Base-by-base conservation (phyloP, 129 eudicot species). In the Tagetes erecta region DNA sequence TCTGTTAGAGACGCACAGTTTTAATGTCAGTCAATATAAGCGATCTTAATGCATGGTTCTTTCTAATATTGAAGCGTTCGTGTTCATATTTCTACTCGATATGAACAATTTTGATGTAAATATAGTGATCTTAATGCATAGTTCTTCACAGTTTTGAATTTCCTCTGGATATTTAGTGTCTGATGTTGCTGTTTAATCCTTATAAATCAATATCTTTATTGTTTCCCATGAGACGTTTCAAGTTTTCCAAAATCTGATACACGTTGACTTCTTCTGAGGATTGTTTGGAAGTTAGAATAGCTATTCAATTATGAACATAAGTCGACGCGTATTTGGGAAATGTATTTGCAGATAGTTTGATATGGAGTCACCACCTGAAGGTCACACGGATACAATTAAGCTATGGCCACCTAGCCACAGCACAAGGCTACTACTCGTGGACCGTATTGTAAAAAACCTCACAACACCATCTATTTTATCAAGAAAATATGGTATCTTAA, bases 361-460 rank as follows among this genome's bases (percentile, higher is more conserved):
- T 36, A 71, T 78, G 82, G 81, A 78, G 39, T 68, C 75, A n/a
- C 56, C 59, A 44, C 75, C 27, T 20, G 27, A 76, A 14, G 49
- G 68, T 42, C 68, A 44, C 31, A 63, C 41, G 77, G 73, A 72
- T 66, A 81, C 92, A 35, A 76, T 92, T 39, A 92, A 92, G 79
- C 84, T 92, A 46, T 92, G 98, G 98, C 98, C 98, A 55, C 98
- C 96, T 5, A 89, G 96, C 83, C 79, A 89, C 78, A 87, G 76
- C 83, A 92, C 95, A 36, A 81, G 98, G 46, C 41, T 67, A 73
- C 70, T 86, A 67, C 90, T 92, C 36, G 87, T 92, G 68, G 95
- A 92, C 13, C 72, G 98, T 33, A 84, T 89, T 75, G 84, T 81
- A 39, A 87, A 77, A 73, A 92, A 92, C 78, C 92, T 92, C 51